A percentile compares a stretch with the other conserved stretches of the same genome.
Evolutionary conservation across 2,329 filamentous ascomycete species (phyloP).

Genomic region (Cladophialophora carrionii): DNA sequence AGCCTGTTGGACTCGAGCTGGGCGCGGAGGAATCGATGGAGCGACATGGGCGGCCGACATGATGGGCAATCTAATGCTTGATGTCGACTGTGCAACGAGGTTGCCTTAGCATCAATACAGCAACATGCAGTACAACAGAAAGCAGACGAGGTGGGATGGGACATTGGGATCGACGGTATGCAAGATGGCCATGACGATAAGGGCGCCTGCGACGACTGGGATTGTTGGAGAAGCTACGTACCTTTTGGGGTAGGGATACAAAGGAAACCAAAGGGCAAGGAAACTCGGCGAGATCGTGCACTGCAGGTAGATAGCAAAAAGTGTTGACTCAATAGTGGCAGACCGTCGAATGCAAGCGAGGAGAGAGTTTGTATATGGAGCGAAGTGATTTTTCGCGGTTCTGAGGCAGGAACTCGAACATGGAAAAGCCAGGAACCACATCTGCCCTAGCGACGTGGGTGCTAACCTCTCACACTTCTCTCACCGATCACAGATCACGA

Average conservation of each 20-base stretch:
- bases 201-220: slow-evolving; percentile 2
- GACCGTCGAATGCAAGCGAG: slow-evolving; percentile 11
- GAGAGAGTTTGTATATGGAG: background rate
- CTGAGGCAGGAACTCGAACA: slow-evolving; percentile 8
- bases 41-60: slow-evolving; percentile 52
- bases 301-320: slow-evolving; percentile 4
- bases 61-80: slow-evolving; percentile 38
- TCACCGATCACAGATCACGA: slow-evolving; percentile 9
- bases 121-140: slow-evolving; percentile 4
- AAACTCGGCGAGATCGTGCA: slow-evolving; percentile 6
- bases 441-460: background rate
- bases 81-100: slow-evolving; percentile 22
- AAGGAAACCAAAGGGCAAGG: slow-evolving; percentile 16
- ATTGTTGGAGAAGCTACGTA: slow-evolving; percentile 27
- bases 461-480: background rate
- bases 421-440: background rate
- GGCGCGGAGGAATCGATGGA: slow-evolving; percentile 66
- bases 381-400: slow-evolving; percentile 1
- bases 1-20: slow-evolving; percentile 58
- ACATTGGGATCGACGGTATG: slow-evolving; percentile 13
- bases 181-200: slow-evolving; percentile 15
- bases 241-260: slow-evolving; percentile 27
- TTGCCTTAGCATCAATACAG: background rate
- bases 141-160: slow-evolving; percentile 15
- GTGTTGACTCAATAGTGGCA: slow-evolving; percentile 3